phyloP scores from a whole-genome alignment of 2,329 filamentous ascomycete species.

The Stemphylium beticola region DNA sequence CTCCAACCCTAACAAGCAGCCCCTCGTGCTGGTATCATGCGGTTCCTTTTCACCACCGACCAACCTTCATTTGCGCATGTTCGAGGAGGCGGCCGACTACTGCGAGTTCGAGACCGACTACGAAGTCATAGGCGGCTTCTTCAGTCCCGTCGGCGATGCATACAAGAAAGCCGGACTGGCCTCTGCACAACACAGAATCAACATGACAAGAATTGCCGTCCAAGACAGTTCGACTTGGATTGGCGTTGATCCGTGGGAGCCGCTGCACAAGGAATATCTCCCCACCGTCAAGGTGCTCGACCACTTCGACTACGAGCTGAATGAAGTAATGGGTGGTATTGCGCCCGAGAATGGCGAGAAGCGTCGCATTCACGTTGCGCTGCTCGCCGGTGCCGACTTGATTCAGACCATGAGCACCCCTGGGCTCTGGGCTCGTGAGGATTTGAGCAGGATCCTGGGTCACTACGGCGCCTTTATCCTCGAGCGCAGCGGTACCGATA shows the following conservation, averaged over 20 bases:
- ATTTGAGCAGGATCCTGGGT: slow-evolving; percentile 86
- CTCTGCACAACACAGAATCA: slow-evolving; percentile 73
- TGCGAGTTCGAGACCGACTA: slow-evolving; percentile 72
- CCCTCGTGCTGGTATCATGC: slow-evolving; percentile 72
- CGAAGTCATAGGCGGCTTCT: slow-evolving; percentile 85
- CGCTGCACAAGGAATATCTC: slow-evolving; percentile 81
- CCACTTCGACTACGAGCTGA: slow-evolving; percentile 91
- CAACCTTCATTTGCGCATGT: slow-evolving; percentile 83
- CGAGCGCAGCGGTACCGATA: slow-evolving; percentile 87
- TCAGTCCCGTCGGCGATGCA: slow-evolving; percentile 76
- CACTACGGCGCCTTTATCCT: slow-evolving; percentile 84
- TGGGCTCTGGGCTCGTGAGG: slow-evolving; percentile 78
- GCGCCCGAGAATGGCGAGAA: slow-evolving; percentile 70
- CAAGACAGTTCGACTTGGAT: slow-evolving; percentile 64
- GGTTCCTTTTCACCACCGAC: slow-evolving; percentile 76
- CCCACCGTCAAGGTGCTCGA: slow-evolving; percentile 89
- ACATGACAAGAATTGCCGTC: slow-evolving; percentile 86
- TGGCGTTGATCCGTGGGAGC: slow-evolving; percentile 65
- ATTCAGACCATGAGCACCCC: slow-evolving; percentile 61
- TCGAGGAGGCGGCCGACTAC: slow-evolving; percentile 84
- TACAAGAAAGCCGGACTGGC: slow-evolving; percentile 84
- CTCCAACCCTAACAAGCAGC: slow-evolving; percentile 62
- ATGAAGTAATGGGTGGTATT: slow-evolving; percentile 76
- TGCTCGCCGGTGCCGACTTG: slow-evolving; percentile 73
- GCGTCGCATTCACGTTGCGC: slow-evolving; percentile 74